phyloP scores from a whole-genome alignment of 345 rosid genomes.

The Lenwebbia sp. region DNA sequence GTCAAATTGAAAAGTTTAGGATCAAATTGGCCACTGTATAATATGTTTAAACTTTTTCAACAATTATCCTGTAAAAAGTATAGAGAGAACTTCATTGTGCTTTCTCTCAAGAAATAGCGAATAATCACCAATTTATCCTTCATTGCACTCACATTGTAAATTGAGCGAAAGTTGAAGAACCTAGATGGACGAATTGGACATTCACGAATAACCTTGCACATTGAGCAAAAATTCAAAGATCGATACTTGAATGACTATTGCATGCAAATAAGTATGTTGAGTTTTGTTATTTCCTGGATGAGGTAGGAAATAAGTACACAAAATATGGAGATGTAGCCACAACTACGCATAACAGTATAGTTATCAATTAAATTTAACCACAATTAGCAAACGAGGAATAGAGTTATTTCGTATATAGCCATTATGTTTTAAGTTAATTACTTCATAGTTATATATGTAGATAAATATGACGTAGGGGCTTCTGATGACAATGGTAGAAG shows the following conservation, averaged over 20 bases:
- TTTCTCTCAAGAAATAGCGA: background rate
- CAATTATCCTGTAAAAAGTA: background rate
- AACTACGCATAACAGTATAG: background rate
- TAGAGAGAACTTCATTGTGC: background rate
- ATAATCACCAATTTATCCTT: background rate
- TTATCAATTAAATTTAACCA: background rate
- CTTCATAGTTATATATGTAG: background rate
- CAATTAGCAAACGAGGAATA: background rate
- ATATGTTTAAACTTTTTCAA: background rate
- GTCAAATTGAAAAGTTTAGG: background rate
- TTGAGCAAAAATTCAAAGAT: background rate
- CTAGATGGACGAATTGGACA: background rate
- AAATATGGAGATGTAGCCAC: background rate
- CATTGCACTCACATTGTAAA: background rate
- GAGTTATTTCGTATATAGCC: background rate
- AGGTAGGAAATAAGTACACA: background rate
- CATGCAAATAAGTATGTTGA: background rate
- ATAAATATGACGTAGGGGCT: background rate
- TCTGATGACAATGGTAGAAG: background rate
- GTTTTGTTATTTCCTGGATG: background rate
- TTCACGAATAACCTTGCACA: background rate
- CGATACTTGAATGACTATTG: background rate
- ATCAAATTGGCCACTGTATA: accelerated
- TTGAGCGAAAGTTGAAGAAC: background rate
- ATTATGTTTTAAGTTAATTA: background rate